Conservation (phyloP, 2,329 filamentous ascomycete species). For the Calcarisporium arbuscula region DNA sequence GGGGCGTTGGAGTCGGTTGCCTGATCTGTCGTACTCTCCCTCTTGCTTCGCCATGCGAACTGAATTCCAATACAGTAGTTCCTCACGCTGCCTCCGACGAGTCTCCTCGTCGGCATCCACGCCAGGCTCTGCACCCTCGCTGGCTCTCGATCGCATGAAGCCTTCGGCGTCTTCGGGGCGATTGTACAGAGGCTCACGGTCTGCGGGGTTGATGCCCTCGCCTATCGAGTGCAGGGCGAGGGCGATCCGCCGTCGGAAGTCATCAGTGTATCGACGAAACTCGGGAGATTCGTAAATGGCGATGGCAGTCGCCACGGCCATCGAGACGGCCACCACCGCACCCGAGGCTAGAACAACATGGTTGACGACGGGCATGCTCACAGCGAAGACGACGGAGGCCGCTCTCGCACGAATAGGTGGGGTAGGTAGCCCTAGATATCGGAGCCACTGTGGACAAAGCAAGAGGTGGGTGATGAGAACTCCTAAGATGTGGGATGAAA, state of each 20-base stretch:
- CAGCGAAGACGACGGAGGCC: neutral
- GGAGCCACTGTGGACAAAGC: neutral
- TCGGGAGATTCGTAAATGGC: slow-evolving; percentile 60
- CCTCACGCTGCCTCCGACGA: slow-evolving; percentile 54
- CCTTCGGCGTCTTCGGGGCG: slow-evolving; percentile 60
- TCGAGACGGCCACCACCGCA: slow-evolving; percentile 50
- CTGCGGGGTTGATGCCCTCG: slow-evolving; percentile 46
- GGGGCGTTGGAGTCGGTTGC: slow-evolving; percentile 10
- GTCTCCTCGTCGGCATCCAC: slow-evolving; percentile 59
- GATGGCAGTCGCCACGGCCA: slow-evolving; percentile 51
- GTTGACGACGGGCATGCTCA: slow-evolving; percentile 49
- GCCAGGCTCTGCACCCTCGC: slow-evolving; percentile 33
- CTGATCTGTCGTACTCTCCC: slow-evolving; percentile 15
- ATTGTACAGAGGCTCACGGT: slow-evolving; percentile 53
- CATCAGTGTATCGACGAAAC: slow-evolving; percentile 53
- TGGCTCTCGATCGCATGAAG: slow-evolving; percentile 48
- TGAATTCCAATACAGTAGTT: slow-evolving; percentile 61
- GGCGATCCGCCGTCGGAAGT: slow-evolving; percentile 55
- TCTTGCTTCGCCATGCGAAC: slow-evolving; percentile 43
- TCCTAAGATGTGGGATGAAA: neutral
- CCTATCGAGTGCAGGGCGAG: slow-evolving; percentile 53
- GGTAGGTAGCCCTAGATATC: no score
- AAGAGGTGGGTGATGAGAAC: neutral
- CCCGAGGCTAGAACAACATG: slow-evolving; percentile 48
- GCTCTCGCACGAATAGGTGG: neutral